Percentiles rank a stretch among this genome's conserved stretches.
These are phyloP conservation scores for Penicillium sp. DNA, from an alignment of 2,329 filamentous ascomycete genomes.

Conservation along the genomic window DNA sequence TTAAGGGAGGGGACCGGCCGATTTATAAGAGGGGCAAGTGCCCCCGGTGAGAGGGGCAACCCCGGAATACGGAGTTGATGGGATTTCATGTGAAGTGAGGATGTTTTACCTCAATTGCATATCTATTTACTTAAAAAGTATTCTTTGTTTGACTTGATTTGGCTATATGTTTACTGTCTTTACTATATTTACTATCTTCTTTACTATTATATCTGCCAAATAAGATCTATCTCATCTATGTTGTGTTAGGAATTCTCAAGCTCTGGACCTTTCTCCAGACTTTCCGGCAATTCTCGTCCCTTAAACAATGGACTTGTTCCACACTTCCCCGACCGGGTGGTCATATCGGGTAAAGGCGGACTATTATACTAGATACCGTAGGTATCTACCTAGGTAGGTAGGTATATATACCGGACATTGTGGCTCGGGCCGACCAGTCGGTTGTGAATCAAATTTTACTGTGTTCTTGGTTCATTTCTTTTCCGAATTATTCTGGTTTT, in stretches of 20 bases:
- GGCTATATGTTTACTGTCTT: background rate
- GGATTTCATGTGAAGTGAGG: background rate
- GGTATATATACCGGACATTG: background rate
- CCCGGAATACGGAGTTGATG: conserved; percentile 6
- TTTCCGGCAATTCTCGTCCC: conserved; percentile 23
- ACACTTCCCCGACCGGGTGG: conserved; percentile 14
- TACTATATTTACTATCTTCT: background rate
- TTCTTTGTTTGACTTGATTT: too few species aligned
- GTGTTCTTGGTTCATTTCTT: conserved; percentile 15
- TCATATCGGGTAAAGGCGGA: conserved; percentile 31
- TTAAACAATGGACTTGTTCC: background rate
- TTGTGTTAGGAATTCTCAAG: too few species aligned
- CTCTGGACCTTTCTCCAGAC: background rate
- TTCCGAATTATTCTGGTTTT: conserved; percentile 4
- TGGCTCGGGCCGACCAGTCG: conserved; percentile 24
- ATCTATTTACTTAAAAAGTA: too few species aligned
- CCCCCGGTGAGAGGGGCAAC: conserved; percentile 10
- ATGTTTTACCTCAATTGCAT: too few species aligned
- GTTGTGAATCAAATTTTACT: conserved; percentile 7
- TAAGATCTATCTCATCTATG: background rate
- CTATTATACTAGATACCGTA: background rate
- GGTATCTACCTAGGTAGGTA: too few species aligned
- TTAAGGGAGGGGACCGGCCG: conserved; percentile 2
- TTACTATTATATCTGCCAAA: background rate
- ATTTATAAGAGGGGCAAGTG: conserved; percentile 13